These are phyloP conservation scores for Myriosclerotinia duriaeana DNA, from an alignment of 2,329 filamentous ascomycete genomes.

Conservation along the genomic window DNA sequence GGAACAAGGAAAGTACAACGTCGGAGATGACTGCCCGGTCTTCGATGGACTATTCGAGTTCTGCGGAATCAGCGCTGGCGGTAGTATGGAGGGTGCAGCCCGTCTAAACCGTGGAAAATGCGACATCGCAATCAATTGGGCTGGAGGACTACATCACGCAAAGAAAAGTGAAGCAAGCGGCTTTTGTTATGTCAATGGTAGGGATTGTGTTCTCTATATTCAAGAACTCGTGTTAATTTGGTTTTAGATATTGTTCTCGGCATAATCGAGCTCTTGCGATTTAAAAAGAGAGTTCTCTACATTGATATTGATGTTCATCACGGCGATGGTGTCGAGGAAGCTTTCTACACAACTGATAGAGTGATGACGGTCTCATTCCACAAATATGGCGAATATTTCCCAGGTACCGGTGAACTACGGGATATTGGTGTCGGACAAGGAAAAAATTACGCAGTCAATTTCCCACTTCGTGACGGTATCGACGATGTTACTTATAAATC, in stretches of 20 bases:
- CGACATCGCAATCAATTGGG: constrained; percentile 98
- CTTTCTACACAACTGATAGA: constrained; percentile 88
- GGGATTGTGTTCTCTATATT: constrained; percentile 35
- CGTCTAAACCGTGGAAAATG: constrained; percentile 88
- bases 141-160: constrained; percentile 92
- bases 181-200: constrained; percentile 98
- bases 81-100: constrained; percentile 88
- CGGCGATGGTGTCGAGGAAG: constrained; percentile 88
- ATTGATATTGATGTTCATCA: constrained; percentile 96
- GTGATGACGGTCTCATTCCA: constrained; percentile 94
- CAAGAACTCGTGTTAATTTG: constrained; percentile 42
- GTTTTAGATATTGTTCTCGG: constrained; percentile 88
- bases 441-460: constrained; percentile 88
- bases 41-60: constrained; percentile 98
- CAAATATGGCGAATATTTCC: constrained; percentile 97
- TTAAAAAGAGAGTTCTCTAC: constrained; percentile 94
- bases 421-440: constrained; percentile 85
- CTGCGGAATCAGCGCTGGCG: constrained; percentile 90
- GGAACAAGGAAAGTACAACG: constrained; percentile 91
- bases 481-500: constrained; percentile 85
- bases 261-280: constrained; percentile 85
- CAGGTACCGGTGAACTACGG: constrained; percentile 82
- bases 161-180: constrained; percentile 96
- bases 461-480: constrained; percentile 87
- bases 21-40: constrained; percentile 94